These are phyloP conservation scores for Tephrocybe sp. DNA, from an alignment of 768 basidiomycete genomes.

Conservation along the genomic window DNA sequence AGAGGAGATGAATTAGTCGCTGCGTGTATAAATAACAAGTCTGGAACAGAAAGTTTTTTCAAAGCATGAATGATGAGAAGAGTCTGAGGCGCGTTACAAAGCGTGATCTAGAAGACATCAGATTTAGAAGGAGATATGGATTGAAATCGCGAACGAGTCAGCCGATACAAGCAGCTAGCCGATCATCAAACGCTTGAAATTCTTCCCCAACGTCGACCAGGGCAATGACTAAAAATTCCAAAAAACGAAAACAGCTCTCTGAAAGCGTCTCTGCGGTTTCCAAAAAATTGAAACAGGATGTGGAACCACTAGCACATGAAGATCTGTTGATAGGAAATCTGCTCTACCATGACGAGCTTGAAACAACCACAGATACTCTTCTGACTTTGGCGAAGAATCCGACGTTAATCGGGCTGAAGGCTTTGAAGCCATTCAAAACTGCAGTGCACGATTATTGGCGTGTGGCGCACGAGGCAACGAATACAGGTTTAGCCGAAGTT, in stretches of 20 bases:
- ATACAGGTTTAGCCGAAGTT: constrained; percentile 28
- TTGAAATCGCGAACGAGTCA: neutral
- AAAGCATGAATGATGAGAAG: too few species aligned
- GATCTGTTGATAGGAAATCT: constrained; percentile 28
- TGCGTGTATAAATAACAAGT: too few species aligned
- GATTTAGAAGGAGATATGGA: too few species aligned
- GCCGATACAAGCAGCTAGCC: neutral
- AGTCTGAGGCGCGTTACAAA: too few species aligned
- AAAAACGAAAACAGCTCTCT: constrained; percentile 21
- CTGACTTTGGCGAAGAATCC: constrained; percentile 30
- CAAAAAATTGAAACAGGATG: constrained; percentile 19
- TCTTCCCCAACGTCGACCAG: too few species aligned
- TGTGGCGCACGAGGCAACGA: constrained; percentile 28
- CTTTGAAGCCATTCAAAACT: constrained; percentile 35
- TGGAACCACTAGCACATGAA: neutral
- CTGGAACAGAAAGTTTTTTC: too few species aligned
- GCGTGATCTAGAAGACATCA: too few species aligned
- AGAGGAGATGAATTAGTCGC: too few species aligned
- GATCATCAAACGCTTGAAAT: neutral
- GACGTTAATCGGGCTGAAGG: constrained; percentile 28
- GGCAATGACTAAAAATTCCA: constrained; percentile 16
- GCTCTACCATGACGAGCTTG: constrained; percentile 34
- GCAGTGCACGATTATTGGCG: constrained; percentile 40
- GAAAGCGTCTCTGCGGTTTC: constrained; percentile 3
- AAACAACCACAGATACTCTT: constrained; percentile 38